phyloP scores from a whole-genome alignment of 768 basidiomycete species.

The Boletellus sp. region DNA sequence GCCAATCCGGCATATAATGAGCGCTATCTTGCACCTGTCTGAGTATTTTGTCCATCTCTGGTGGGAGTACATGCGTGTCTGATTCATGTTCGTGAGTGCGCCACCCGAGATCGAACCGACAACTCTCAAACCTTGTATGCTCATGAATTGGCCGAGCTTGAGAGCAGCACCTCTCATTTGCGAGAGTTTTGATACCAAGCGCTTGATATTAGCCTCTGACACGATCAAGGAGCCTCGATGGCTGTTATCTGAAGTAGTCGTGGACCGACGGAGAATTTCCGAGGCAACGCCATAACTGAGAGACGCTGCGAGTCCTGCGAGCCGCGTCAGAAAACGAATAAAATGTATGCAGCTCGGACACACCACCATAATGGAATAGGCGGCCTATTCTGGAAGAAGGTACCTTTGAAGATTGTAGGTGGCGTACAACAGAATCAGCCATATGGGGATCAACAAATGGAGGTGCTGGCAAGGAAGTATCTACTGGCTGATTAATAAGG shows the following conservation, averaged over 20 bases:
- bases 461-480: not conserved
- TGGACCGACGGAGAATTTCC: slow-evolving; percentile 74
- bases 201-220: slow-evolving; percentile 86
- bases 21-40: slow-evolving; percentile 91
- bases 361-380: slow-evolving; percentile 92
- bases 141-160: slow-evolving; percentile 96
- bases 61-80: slow-evolving; percentile 89
- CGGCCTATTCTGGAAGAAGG: slow-evolving; percentile 88
- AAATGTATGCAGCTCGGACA: slow-evolving; percentile 10
- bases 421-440: slow-evolving; percentile 27
- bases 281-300: slow-evolving; percentile 86
- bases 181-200: slow-evolving; percentile 88
- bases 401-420: slow-evolving; percentile 78
- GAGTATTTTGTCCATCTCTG: slow-evolving; percentile 85
- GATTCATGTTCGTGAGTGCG: not conserved
- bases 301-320: slow-evolving; percentile 82
- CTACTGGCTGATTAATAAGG: slow-evolving; percentile 7
- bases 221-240: slow-evolving; percentile 62
- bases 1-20: slow-evolving; percentile 99
- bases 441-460: not conserved
- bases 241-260: slow-evolving; percentile 33
- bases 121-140: slow-evolving; percentile 72
- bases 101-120: not conserved
- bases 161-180: slow-evolving; percentile 96
- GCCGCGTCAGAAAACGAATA: not conserved